Percentiles rank a stretch among this genome's conserved stretches.
These are phyloP conservation scores for Phycomyces nitens DNA, from an alignment of 192 early-diverging fungal genomes.

Conservation along the genomic window DNA sequence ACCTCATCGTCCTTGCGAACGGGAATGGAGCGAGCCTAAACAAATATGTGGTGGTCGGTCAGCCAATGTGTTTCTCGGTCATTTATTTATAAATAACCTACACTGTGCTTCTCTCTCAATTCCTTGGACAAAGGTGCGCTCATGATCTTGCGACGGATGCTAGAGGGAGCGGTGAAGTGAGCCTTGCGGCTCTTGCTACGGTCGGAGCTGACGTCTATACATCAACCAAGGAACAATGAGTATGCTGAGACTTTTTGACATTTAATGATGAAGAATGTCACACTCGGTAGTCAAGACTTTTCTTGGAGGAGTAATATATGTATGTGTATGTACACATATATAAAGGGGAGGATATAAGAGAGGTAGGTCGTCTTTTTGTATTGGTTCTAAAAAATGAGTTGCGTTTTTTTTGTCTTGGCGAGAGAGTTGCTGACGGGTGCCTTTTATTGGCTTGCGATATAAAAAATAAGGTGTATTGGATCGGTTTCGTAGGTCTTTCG, in stretches of 20 bases:
- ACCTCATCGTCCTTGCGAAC: slow-evolving; percentile 99
- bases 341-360: not conserved
- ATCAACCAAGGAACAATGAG: not conserved
- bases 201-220: slow-evolving; percentile 80
- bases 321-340: not conserved
- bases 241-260: no score
- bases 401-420: not conserved
- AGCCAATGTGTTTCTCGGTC: not conserved
- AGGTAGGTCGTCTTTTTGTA: no score
- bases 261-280: not conserved
- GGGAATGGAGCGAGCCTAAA: slow-evolving; percentile 88
- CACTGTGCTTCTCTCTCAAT: slow-evolving; percentile 93
- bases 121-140: slow-evolving; percentile 96
- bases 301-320: no score
- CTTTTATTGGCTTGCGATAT: no score
- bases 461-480: not conserved
- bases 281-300: no score
- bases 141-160: slow-evolving; percentile 95
- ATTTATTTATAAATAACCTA: slow-evolving; percentile 31
- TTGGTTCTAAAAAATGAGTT: no score
- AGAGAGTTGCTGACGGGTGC: no score
- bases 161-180: slow-evolving; percentile 96
- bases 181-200: slow-evolving; percentile 94
- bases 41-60: no score
- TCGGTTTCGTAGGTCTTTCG: no score